Base-by-base conservation (phyloP, 2,329 filamentous ascomycete species). In the Camptophora hylomeconis region DNA sequence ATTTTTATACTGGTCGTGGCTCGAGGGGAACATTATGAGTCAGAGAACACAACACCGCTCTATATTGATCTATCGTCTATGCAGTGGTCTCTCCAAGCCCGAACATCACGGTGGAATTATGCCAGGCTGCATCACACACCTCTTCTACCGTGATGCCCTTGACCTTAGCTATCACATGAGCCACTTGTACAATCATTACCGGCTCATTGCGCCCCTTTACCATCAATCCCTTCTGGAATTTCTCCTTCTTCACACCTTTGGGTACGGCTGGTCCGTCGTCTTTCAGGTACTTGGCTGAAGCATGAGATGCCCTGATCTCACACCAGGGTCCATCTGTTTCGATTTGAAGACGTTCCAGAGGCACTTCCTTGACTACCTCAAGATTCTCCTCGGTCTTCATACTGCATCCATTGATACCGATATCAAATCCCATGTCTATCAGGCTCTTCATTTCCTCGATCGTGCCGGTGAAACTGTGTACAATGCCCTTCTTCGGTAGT, bases 301-400 rank as follows among this genome's bases (percentile, higher is more conserved):
- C 84, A 56, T 98, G 87, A 17, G 72, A 82, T 1, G 84, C 77
- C 14, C 89, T 67, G 35, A 98, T 87, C 53, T 98, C 89, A 49
- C 89, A 98, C 70, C 89, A 98, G 3, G 89, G 89, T 2, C 89
- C 89, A 51, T 98, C 89, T 0, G 89, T 98, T 64, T 98, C 89
- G 26, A 98, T 73, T 68, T 95, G 92, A 30, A 98, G 55, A 25
- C 76, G 61, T 32, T 86, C 74, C 7, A 98, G 60, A 7, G 75
- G 79, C 20, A 95, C 73, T 36, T 77, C 70, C 38, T 68, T 73
- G 7, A 94, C 83, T 3, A 94, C 86, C 9, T 70, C 75, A 21
- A 92, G 71, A 45, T 95, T 98, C 50, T 93, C 83, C 7, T 69
- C 75, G 5, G 83, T 95, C 65, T 95, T 98, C 63, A 98, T 71